These are phyloP conservation scores for Cytospora leucostoma DNA, from an alignment of 2,329 filamentous ascomycete species.

Conservation along the genomic window DNA sequence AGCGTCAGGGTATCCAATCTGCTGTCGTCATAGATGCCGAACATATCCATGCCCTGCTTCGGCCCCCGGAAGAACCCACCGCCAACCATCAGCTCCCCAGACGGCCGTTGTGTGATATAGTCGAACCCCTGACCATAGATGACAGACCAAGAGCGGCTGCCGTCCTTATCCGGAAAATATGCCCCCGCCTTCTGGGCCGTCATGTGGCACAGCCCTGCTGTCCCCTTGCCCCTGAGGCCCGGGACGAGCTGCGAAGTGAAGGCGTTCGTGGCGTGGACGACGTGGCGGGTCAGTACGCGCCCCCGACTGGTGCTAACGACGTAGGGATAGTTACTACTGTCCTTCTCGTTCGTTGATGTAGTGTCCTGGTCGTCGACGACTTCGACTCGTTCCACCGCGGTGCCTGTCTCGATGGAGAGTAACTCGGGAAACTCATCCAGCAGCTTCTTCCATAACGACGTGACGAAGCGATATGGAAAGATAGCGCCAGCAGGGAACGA, in stretches of 20 bases:
- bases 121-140: slow-evolving; percentile 51
- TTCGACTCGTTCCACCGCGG: slow-evolving; percentile 38
- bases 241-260: slow-evolving; percentile 55
- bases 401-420: slow-evolving; percentile 44
- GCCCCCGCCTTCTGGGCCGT: slow-evolving; percentile 48
- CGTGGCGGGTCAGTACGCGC: slow-evolving; percentile 46
- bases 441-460: slow-evolving; percentile 46
- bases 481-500: slow-evolving; percentile 51
- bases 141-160: slow-evolving; percentile 52
- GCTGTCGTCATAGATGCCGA: slow-evolving; percentile 52
- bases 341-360: neutral
- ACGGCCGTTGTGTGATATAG: slow-evolving; percentile 52
- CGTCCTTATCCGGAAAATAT: slow-evolving; percentile 36
- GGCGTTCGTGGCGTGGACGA: slow-evolving; percentile 61
- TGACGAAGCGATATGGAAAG: slow-evolving; percentile 54
- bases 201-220: slow-evolving; percentile 51
- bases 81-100: slow-evolving; percentile 55
- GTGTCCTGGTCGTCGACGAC: slow-evolving; percentile 1
- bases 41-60: slow-evolving; percentile 45
- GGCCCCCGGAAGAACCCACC: slow-evolving; percentile 51
- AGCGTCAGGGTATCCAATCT: slow-evolving; percentile 42
- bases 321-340: slow-evolving; percentile 37
- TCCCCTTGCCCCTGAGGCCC: slow-evolving; percentile 47
- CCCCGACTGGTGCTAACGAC: slow-evolving; percentile 49
- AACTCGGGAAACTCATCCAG: slow-evolving; percentile 37